Evolutionary conservation across 108 stramenopile species (phyloP), one percentile per base, ranked within the genome.

Genomic region (Mediolabrus comicus): DNA sequence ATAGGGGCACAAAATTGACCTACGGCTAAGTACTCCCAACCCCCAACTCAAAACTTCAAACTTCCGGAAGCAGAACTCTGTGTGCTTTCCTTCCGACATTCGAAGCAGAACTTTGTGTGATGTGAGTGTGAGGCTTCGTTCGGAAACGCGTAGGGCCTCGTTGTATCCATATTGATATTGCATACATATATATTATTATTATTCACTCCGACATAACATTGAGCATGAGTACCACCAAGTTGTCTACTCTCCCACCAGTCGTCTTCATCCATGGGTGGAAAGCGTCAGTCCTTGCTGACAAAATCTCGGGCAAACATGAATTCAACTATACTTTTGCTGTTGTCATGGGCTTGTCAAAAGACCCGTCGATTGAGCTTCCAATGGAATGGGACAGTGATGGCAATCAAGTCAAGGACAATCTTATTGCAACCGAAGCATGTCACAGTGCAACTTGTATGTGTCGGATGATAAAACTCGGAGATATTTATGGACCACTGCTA

Each of bases 241-340:
- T 17, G 41, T n/a, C n/a, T n/a, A n/a, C 41, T n/a, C 41, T 43
- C n/a, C 41, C 41, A 65, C 63, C 63, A 10, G 63, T 65, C 11
- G 63, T 65, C 4, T 65, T 65, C 63, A 55, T 65, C 25, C 63
- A 65, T 4, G 63, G 63, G 14, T 65, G 63, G 63, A 65, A 65
- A 29, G 63, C 63, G 14, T 56, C 63, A 10, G 28, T 56, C 26
- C 63, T 65, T 43, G 63, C 28, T 11, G 55, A 65, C 53, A 29
- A 65, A 55, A 49, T 28, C 26, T 55, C 63, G 13, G 55, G 27
- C 27, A 55, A 54, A 16, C 5, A 43, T 43, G 41, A 43, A 43
- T 43, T 43, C 41, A 5, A 43, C 41, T 43, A 57, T 17, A 43
- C 41, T 17, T 41, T 43, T 5, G 56, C 16, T 25, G 31, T 34